Percentiles rank a stretch among this genome's conserved stretches.
Conservation (phyloP, 1,284 basidiomycete genomes). For the Pyrrhoderma lamaoense region DNA sequence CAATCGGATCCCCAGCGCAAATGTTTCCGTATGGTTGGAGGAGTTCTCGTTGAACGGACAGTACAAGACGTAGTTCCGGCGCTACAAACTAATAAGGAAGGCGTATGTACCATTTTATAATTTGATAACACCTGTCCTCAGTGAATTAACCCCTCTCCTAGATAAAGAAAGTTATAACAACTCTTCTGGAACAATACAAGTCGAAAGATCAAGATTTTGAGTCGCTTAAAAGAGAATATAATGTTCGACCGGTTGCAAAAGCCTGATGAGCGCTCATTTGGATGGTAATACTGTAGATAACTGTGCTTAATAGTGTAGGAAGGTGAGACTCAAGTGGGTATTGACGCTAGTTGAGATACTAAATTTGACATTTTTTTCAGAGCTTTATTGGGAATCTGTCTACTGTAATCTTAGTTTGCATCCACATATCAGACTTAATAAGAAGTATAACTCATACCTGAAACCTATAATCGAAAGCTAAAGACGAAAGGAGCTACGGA, state of each 20-base stretch:
- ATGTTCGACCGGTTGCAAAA: constrained; percentile 53
- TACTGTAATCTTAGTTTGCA: too few relatives aligned
- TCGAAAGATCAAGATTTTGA: constrained; percentile 81
- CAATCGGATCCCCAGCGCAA: constrained; percentile 80
- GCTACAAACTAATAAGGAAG: constrained; percentile 77
- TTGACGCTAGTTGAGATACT: too few relatives aligned
- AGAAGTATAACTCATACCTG: too few relatives aligned
- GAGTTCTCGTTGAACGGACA: constrained; percentile 91
- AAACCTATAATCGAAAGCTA: too few relatives aligned
- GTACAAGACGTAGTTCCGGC: constrained; percentile 94
- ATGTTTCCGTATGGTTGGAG: constrained; percentile 96
- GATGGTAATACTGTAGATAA: too few relatives aligned
- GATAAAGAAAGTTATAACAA: constrained; percentile 76
- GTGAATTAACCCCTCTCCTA: constrained; percentile 26
- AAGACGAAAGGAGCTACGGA: too few relatives aligned
- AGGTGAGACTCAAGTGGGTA: too few relatives aligned
- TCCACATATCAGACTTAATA: too few relatives aligned
- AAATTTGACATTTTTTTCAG: too few relatives aligned
- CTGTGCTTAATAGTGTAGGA: too few relatives aligned
- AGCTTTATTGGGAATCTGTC: too few relatives aligned
- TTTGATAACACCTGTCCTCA: background rate
- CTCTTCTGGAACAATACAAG: constrained; percentile 80
- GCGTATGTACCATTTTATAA: constrained; percentile 42
- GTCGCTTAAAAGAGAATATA: constrained; percentile 75
- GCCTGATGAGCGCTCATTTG: background rate